These are phyloP conservation scores for Serendipita indica DNA, from an alignment of 768 basidiomycete species.

Conservation along the genomic window DNA sequence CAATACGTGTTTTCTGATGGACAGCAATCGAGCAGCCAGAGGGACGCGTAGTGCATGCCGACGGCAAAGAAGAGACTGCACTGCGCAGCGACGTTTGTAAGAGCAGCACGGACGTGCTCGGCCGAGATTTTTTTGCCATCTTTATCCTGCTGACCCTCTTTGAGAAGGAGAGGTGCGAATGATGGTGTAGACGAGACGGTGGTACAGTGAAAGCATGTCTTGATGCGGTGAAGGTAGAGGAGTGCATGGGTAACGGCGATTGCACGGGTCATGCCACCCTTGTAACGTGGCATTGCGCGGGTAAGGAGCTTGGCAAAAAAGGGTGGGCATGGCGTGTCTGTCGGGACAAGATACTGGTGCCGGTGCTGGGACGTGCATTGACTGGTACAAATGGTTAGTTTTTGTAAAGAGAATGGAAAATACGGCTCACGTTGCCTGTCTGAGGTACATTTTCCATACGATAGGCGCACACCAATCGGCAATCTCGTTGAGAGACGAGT, in stretches of 20 bases:
- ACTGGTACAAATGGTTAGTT: background rate
- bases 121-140: background rate
- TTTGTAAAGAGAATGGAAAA: background rate
- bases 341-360: background rate
- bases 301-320: constrained; percentile 1
- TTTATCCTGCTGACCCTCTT: too few species aligned
- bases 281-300: background rate
- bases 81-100: background rate
- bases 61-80: constrained; percentile 9
- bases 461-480: background rate
- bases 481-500: background rate
- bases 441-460: constrained; percentile 6
- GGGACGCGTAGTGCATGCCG: constrained; percentile 6
- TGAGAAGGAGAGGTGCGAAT: background rate
- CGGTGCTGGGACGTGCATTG: background rate
- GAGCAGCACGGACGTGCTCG: background rate
- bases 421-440: background rate
- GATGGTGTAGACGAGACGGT: background rate
- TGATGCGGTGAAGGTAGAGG: constrained; percentile 8
- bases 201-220: constrained; percentile 6
- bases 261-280: constrained; percentile 2
- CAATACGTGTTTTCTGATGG: constrained; percentile 6
- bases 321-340: background rate
- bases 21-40: constrained; percentile 7
- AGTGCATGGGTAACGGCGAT: constrained; percentile 6